Base-by-base conservation (phyloP, 2,329 filamentous ascomycete species). In the Plectosphaerella plurivora region DNA sequence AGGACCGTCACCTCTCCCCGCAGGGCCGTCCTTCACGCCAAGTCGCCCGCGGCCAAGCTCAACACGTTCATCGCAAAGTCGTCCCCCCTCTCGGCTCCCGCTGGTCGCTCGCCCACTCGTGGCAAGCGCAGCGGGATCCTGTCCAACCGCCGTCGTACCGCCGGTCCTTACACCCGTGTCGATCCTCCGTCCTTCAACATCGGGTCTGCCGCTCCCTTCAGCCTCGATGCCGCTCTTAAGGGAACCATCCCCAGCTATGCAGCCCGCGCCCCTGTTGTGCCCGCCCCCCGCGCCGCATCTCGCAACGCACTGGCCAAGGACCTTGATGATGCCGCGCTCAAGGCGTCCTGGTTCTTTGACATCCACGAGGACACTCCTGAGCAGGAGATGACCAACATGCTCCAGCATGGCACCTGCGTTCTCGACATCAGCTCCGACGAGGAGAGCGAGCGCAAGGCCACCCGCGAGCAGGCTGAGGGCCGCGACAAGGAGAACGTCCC, bases 401-500 rank as follows among this genome's bases (percentile, higher is more conserved):
- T 97, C 73, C 89, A 97, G 70, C 93, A 97, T 73, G 88, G 87
- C 52, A 93, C 93, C 8, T 87, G 87, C 57, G 85, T 87, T 0
- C 80, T 97, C 4, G 93, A 97, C 65, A 91, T 97, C 63, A 91
- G 85, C 59, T 92, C 90, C 20, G 92, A 96, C 61, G 92, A 96
- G 66, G 88, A 92, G 68, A 80, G 73, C 25, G 78, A 81, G 62
- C 77, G 73, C 48, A 81, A 81, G 63, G 70, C 78, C 44, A 72
- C 63, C 49, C 70, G 70, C 58, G 79, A 77, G 64, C 67, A 75
- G 59, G 76, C 76, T 33, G 81, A 89, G 59, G 79, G 82, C 45
- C 78, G 83, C 33, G 89, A 91, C 63, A 99, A 99, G 76, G 93
- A 99, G 74, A 99, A 99, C 65, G 84, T 96, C 16, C 89, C 93